These are phyloP conservation scores for Pichia insulana DNA, from an alignment of 805 yeast species.

Conservation along the genomic window DNA sequence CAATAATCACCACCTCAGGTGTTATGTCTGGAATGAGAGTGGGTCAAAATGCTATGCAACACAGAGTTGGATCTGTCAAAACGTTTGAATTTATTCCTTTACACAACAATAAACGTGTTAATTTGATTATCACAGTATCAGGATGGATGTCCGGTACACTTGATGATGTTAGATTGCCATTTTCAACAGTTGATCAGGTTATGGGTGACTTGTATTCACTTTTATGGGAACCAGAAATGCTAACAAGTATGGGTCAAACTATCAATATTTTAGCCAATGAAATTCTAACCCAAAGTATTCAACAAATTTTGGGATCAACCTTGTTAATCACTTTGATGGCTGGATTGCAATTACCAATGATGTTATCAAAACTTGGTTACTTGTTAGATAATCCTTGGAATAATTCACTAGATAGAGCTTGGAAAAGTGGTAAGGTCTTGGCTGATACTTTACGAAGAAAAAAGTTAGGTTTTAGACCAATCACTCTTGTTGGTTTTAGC, in stretches of 20 bases:
- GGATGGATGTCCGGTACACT: constrained; percentile 97
- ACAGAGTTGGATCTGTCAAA: constrained; percentile 83
- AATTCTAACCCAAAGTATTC: constrained; percentile 85
- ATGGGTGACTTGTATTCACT: constrained; percentile 94
- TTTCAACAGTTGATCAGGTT: constrained; percentile 92
- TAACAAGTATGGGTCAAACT: constrained; percentile 92
- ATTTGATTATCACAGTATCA: constrained; percentile 77
- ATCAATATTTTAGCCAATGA: constrained; percentile 89
- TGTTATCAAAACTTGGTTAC: constrained; percentile 79
- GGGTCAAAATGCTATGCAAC: constrained; percentile 76
- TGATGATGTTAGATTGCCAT: constrained; percentile 95
- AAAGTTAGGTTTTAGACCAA: constrained; percentile 86
- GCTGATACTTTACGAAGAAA: constrained; percentile 87
- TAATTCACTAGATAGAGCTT: constrained; percentile 92
- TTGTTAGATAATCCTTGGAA: constrained; percentile 96
- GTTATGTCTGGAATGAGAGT: constrained; percentile 85
- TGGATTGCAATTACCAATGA: constrained; percentile 88
- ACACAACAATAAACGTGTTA: constrained; percentile 83
- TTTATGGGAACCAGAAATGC: constrained; percentile 97
- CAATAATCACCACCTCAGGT: constrained; percentile 86
- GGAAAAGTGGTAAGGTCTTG: constrained; percentile 86
- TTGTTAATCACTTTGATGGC: constrained; percentile 84
- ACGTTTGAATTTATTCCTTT: constrained; percentile 92
- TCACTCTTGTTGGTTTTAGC: constrained; percentile 87
- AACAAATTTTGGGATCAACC: constrained; percentile 90